These are phyloP conservation scores for Zygoascus meyerae DNA, from an alignment of 1,139 yeast species.

Conservation along the genomic window DNA sequence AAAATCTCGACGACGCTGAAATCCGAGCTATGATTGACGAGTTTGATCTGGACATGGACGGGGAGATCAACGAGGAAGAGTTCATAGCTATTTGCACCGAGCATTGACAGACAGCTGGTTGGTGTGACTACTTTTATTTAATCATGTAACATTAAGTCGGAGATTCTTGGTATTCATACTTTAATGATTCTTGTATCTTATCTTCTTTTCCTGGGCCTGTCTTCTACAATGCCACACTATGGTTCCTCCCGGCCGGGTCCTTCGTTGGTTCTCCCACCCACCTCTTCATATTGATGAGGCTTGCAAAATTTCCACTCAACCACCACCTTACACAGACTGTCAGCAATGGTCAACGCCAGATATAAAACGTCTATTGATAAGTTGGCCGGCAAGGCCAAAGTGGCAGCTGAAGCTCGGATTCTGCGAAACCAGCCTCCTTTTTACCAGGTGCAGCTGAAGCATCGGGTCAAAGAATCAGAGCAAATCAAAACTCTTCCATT, in stretches of 20 bases:
- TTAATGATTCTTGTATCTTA: background rate
- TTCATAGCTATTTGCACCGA: conserved; percentile 87
- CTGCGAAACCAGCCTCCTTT: conserved; percentile 24
- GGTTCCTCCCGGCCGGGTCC: background rate
- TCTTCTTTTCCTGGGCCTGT: background rate
- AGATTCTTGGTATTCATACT: background rate
- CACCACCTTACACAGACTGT: background rate
- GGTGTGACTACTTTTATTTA: background rate
- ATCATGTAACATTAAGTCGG: background rate
- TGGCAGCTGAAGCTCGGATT: conserved; percentile 19
- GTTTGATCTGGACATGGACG: conserved; percentile 94
- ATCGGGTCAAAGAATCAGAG: conserved; percentile 23
- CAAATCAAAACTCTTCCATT: conserved; percentile 31
- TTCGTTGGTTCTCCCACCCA: too few relatives aligned
- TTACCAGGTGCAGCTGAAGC: conserved; percentile 21
- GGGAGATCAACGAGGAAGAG: conserved; percentile 90
- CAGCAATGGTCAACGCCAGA: conserved; percentile 19
- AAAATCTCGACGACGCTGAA: conserved; percentile 87
- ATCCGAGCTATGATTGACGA: conserved; percentile 96
- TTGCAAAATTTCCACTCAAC: background rate
- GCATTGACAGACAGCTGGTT: conserved; percentile 19
- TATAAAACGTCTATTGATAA: conserved; percentile 19
- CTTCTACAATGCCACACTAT: background rate
- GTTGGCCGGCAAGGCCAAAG: conserved; percentile 23
- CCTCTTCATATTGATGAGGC: background rate